phyloP scores from a whole-genome alignment of 495 filamentous ascomycete genomes.

The Parathielavia hyrcaniae region DNA sequence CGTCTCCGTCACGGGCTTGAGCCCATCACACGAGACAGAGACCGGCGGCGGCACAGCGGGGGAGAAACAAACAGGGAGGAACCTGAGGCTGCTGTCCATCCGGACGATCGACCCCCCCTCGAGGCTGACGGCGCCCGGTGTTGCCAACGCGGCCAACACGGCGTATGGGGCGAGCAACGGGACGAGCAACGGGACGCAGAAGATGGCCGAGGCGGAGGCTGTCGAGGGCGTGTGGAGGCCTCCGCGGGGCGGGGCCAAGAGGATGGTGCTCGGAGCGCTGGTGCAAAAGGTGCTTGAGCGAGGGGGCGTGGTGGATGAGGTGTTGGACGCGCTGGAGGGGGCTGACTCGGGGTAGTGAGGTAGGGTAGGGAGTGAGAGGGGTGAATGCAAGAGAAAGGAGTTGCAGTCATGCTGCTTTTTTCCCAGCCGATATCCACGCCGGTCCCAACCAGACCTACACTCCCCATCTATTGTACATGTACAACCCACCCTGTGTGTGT shows the following conservation, averaged over 20 bases:
- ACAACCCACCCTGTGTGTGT: too few relatives aligned
- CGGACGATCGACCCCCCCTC: constrained; percentile 61
- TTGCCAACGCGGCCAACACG: constrained; percentile 62
- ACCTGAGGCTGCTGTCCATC: constrained; percentile 53
- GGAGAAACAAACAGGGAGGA: constrained; percentile 20
- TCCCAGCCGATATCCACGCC: not conserved
- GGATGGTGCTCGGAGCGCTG: constrained; percentile 59
- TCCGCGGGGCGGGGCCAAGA: constrained; percentile 66
- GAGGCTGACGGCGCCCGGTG: constrained; percentile 52
- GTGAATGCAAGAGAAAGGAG: not conserved
- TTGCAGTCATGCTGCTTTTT: not conserved
- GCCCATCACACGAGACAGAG: not conserved
- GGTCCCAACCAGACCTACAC: not conserved
- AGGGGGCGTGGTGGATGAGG: constrained; percentile 78
- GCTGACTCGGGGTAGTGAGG: constrained; percentile 43
- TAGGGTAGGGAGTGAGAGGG: not conserved
- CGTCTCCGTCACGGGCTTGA: constrained; percentile 54
- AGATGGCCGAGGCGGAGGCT: constrained; percentile 43
- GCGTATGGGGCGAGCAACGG: constrained; percentile 48
- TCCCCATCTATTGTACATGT: not conserved
- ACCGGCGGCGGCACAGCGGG: constrained; percentile 8
- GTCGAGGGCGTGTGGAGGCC: constrained; percentile 73
- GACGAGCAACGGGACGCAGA: constrained; percentile 32
- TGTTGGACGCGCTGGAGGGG: constrained; percentile 67
- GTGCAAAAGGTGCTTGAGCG: constrained; percentile 57